Conservation (phyloP, 169 alveolate genomes). For the Plasmodium gonderi region DNA sequence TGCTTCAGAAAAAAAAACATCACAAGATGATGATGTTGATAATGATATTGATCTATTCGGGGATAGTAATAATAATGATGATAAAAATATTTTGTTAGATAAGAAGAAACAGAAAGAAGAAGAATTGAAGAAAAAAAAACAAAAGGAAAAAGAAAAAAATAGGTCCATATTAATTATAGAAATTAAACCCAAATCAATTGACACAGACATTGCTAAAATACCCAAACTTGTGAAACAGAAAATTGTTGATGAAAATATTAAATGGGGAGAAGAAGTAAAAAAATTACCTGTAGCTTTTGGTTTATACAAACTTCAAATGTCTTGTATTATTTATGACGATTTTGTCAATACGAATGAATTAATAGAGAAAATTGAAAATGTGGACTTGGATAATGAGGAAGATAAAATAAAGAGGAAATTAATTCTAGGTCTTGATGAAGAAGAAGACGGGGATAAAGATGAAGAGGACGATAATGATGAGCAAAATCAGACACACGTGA, state of each 20-base stretch:
- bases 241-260: constrained; percentile 87
- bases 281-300: constrained; percentile 90
- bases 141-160: constrained; percentile 82
- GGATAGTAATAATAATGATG: constrained; percentile 81
- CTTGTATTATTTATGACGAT: constrained; percentile 89
- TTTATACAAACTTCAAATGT: constrained; percentile 88
- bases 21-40: constrained; percentile 71
- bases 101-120: constrained; percentile 84
- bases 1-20: background rate
- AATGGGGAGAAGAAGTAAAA: constrained; percentile 89
- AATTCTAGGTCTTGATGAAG: constrained; percentile 77
- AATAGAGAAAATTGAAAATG: constrained; percentile 85
- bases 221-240: constrained; percentile 81
- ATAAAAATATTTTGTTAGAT: constrained; percentile 72
- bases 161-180: constrained; percentile 88
- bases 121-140: constrained; percentile 84
- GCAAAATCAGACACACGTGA: constrained; percentile 75
- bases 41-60: constrained; percentile 78
- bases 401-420: constrained; percentile 77
- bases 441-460: constrained; percentile 79
- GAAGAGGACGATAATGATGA: constrained; percentile 76
- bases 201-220: constrained; percentile 85
- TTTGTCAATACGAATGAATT: constrained; percentile 87
- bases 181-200: constrained; percentile 86
- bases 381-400: constrained; percentile 87